These are phyloP conservation scores for Aspergillus awamori DNA, from an alignment of 2,329 filamentous ascomycete species.

Conservation along the genomic window DNA sequence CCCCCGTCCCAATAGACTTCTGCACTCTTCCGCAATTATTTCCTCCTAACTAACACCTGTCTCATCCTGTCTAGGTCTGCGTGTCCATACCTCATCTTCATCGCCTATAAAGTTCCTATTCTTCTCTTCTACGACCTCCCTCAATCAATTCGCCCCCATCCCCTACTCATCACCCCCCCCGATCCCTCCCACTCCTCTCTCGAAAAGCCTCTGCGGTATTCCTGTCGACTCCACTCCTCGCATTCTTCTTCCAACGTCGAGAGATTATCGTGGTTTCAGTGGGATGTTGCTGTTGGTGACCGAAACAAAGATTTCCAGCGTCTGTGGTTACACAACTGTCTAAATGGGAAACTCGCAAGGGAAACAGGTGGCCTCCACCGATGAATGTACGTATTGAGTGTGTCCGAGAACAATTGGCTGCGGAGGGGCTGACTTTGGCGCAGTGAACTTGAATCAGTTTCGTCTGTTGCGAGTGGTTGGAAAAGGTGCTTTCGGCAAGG, in stretches of 20 bases:
- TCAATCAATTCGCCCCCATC: slow-evolving; percentile 1
- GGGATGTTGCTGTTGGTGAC: slow-evolving; percentile 31
- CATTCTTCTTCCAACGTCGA: not conserved
- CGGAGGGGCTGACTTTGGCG: slow-evolving; percentile 24
- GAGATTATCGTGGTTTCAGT: slow-evolving; percentile 13
- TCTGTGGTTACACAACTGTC: slow-evolving; percentile 26
- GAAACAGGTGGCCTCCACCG: slow-evolving; percentile 88
- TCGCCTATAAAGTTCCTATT: slow-evolving; percentile 16
- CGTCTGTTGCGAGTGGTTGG: slow-evolving; percentile 92
- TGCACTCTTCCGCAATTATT: slow-evolving; percentile 17
- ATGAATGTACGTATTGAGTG: slow-evolving; percentile 71
- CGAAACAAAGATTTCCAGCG: slow-evolving; percentile 21
- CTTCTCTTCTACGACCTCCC: not conserved
- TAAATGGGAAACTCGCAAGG: slow-evolving; percentile 93
- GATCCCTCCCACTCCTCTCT: slow-evolving; percentile 2
- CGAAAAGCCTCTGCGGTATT: too few species aligned
- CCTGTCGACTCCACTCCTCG: not conserved
- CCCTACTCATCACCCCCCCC: not conserved
- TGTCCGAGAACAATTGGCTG: not conserved
- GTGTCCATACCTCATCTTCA: slow-evolving; percentile 14
- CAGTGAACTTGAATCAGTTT: slow-evolving; percentile 97
- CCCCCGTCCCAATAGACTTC: slow-evolving; percentile 12
- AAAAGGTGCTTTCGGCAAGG: slow-evolving; percentile 97
- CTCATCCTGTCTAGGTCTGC: slow-evolving; percentile 16
- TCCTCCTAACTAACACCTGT: slow-evolving; percentile 17